Base-by-base conservation (phyloP, 108 stramenopile genomes). In the Aurantiochytrium sp. region DNA sequence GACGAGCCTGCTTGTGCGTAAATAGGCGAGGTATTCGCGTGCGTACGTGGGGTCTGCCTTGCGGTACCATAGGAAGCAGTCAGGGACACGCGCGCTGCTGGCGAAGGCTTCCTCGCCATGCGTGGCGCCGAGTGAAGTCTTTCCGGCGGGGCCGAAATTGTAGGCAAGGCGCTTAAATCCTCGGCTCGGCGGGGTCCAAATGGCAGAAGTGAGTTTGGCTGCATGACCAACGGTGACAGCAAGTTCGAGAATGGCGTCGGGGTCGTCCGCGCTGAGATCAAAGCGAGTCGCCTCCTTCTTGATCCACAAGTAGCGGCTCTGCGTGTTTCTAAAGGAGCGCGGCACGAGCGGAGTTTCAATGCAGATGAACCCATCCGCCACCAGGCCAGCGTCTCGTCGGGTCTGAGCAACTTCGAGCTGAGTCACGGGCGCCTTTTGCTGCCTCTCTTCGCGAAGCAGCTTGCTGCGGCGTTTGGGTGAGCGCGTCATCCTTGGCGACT, bases 11-110 rank as follows among this genome's bases (percentile, higher is more conserved):
- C n/a, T 81, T 41, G 21, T 41, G n/a, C 42, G 42, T 12, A 41
- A 2, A 30, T 48, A 6, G 50, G 45, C 39, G 1, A 81, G 45
- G n/a, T 81, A 48, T 48, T 81, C 73, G 6, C 73, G 73, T 30
- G 73, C n/a, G 39, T 81, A 81, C 6, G 73, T 81, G 12, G n/a
- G 10, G 73, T 81, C 73, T 48, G 39, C 42, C 32, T 81, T 81
- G 39, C 73, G 73, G 24, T 81, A 81, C 73, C 73, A 81, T 2
- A 81, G n/a, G 30, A 81, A 81, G 1, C n/a, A 41, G 73, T 41
- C 73, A 81, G 6, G 73, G 19, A 19, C 34, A 30, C 59, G 34
- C 34, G 34, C 19, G 27, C 59, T 27, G 8, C 4, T 19, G 24
- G 59, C 34, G 24, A 24, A 65, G 1, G 59, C 22, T 65, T 65